Base-by-base conservation (phyloP, 2,329 filamentous ascomycete species). In the Chaetomium olivaceum region DNA sequence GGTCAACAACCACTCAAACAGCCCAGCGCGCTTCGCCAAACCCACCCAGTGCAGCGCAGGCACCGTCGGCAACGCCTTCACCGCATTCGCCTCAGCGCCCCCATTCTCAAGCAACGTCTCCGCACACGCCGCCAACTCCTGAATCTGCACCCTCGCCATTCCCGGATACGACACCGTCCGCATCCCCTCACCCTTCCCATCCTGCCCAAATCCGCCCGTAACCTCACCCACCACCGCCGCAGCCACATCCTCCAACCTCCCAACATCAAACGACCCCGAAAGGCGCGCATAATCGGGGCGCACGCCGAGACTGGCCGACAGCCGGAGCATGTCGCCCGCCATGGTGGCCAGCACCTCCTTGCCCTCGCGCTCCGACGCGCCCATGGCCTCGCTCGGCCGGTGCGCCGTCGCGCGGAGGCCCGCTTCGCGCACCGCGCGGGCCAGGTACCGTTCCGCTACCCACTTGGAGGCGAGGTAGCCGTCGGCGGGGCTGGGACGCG, bases 401-500 rank as follows among this genome's bases (percentile, higher is more conserved):
- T 57, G 54, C 19, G 54, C 31, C 54, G 54, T 57, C 19, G n/a
- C 54, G 16, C 54, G 29, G 6, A 57, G n/a, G 1, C 54, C 54
- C 2, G 29, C 19, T 8, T 19, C 54, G 29, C 16, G 29, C 19
- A 27, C 54, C 4, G 54, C 31, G 29, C 31, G 27, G 1, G 54
- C 31, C 2, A 58, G 55, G n/a, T 43, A 61, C 25, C 52, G 25
- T 36, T 62, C 60, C 3, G 36, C 51, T 6, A 39, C 52, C 60
- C 60, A 62, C 12, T 62, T 62, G 25, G 23, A 33, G 25, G 60
- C 60, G 9, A 57, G 21, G 21, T 62, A 62, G 4, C 60, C 60
- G n/a, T 62, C 51, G 3, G 31, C 31, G 0, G 11, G 12, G 50
- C 43, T 21, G 11, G 55, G 31, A 4, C 31, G 31, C 14, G 36